Evolutionary conservation across 2,329 filamentous ascomycete genomes (phyloP).

Genomic region (Fusarium foetens): DNA sequence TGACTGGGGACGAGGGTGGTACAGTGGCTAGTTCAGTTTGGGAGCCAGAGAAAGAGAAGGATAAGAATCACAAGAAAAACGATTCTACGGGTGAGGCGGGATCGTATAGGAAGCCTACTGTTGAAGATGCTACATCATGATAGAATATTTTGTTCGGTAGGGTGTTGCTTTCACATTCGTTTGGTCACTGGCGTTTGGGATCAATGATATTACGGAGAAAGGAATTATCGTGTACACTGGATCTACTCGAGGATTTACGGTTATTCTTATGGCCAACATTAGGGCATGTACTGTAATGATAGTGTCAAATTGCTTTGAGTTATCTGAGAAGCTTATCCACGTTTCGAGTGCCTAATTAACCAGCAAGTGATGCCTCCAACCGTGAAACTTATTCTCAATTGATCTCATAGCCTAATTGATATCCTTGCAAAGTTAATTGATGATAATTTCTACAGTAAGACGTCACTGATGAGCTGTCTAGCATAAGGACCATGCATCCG

Average conservation of each 20-base stretch:
- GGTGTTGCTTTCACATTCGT: background rate
- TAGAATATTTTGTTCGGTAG: background rate
- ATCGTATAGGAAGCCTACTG: conserved; percentile 41
- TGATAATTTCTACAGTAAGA: background rate
- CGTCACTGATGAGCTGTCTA: conserved; percentile 22
- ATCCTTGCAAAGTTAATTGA: background rate
- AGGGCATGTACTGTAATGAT: conserved; percentile 14
- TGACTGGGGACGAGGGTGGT: conserved; percentile 32
- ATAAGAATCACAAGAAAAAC: conserved; percentile 5
- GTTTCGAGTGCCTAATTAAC: background rate
- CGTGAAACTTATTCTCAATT: background rate
- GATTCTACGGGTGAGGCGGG: conserved; percentile 30
- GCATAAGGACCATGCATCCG: conserved; percentile 17
- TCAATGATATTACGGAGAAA: conserved; percentile 1
- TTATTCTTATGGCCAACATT: background rate
- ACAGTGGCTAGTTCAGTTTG: conserved; percentile 41
- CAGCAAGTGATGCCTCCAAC: background rate
- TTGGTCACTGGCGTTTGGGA: conserved; percentile 28
- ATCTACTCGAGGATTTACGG: background rate
- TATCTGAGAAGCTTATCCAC: background rate
- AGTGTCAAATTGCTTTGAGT: conserved; percentile 17
- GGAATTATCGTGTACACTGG: conserved; percentile 8
- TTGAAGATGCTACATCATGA: conserved; percentile 29
- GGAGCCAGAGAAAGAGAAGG: conserved; percentile 18
- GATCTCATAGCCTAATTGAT: background rate